Evolutionary conservation across 345 rosid species (phyloP).

Genomic region (Draba incana): DNA sequence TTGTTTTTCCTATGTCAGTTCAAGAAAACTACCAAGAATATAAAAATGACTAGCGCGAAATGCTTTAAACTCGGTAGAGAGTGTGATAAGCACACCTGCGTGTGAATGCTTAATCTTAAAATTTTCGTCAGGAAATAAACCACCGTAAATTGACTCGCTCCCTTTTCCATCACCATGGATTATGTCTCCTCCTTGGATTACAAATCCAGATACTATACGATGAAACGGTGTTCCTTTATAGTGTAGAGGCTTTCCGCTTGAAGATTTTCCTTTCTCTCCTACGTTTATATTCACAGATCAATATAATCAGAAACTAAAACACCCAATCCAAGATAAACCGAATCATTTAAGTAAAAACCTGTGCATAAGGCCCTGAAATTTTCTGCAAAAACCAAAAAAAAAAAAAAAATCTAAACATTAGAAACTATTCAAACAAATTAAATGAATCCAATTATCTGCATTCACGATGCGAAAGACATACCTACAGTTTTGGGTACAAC

Average conservation of each 20-base stretch:
- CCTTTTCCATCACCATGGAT: constrained; percentile 79
- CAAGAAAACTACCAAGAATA: constrained; percentile 4
- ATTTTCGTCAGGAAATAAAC: constrained; percentile 86
- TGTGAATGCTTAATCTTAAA: constrained; percentile 84
- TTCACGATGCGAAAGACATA: constrained; percentile 45
- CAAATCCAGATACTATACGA: constrained; percentile 91
- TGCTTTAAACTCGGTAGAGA: background rate
- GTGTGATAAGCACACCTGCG: constrained; percentile 56
- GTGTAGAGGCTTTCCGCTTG: constrained; percentile 63
- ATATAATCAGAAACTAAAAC: constrained; percentile 1
- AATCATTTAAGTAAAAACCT: constrained; percentile 52
- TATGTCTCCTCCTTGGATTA: constrained; percentile 95
- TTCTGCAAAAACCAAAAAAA: constrained; percentile 63
- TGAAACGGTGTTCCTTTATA: constrained; percentile 89
- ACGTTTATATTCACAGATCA: constrained; percentile 12
- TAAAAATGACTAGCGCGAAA: background rate
- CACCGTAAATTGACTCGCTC: constrained; percentile 76
- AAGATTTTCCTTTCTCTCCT: constrained; percentile 76
- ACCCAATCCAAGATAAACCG: background rate
- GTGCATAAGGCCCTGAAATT: constrained; percentile 97
- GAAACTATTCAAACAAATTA: background rate
- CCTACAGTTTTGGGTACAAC: constrained; percentile 95
- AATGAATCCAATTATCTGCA: background rate
- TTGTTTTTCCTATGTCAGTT: background rate
- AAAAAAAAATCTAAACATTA: constrained; percentile 9